Base-by-base conservation (phyloP, 495 filamentous ascomycete species). In the Aspergillus heteromorphus region DNA sequence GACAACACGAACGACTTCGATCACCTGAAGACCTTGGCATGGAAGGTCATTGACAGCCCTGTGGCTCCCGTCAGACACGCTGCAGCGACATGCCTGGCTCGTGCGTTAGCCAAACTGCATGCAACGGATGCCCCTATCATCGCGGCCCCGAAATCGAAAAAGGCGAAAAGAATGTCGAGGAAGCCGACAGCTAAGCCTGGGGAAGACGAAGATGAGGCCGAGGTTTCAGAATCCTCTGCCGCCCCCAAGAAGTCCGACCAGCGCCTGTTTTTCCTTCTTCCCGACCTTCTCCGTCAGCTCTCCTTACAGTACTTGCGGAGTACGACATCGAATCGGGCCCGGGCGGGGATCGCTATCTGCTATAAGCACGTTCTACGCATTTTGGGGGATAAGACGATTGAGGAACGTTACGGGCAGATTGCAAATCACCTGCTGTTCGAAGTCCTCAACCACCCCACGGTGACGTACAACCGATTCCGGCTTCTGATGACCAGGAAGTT, bases 1-100 rank as follows among this genome's bases (percentile, higher is more conserved):
- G 87, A 93, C 57, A 95, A 93, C 64, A 81, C 85, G n/a, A 84
- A 78, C 67, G 95, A 99, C 63, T 96, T 93, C 61, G 93, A 97
- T 48, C 88, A 83, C 51, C 70, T 97, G 19, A 88, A 88, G 58
- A 83, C 79, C 7, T 78, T 85, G 0, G 73, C 95, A 27, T 92
- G 88, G 77, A 96, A 95, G 69, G 79, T 85, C 2, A 84, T 95
- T 53, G 93, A 99, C 48, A 92, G 85, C 40, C 67, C 84, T 2
- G 85, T 83, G 34, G 72, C 87, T 2, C 71, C 81, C 17, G 88
- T 93, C 25, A 80, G 93, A 53, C 85, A 89, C 70, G 88, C 92
- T 8, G 89, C 90, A n/a, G 91, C 91, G 7, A 88, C 90, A 27
- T 91, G 87, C 66, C 75, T 97, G 30, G 86, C 91, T 25, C 81